Base-by-base conservation (phyloP, 2,329 filamentous ascomycete species). In the Alternaria consortialis region DNA sequence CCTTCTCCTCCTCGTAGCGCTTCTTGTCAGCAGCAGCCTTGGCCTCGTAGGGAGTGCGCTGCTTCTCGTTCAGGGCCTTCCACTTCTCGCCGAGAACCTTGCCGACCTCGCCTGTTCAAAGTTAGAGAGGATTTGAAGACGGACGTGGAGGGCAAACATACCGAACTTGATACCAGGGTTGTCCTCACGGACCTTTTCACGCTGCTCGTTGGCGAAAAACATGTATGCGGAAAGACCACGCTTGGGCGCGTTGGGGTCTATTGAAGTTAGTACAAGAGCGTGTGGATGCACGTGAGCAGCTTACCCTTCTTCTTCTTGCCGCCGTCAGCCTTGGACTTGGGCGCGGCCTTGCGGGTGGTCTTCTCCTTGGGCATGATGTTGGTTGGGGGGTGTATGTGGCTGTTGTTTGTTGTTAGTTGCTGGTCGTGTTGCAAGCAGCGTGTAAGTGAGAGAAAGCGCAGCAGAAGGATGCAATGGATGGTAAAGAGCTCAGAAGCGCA, bases 191-290 rank as follows among this genome's bases (percentile, higher is more conserved):
- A 99, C 95, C 82, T 95, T 97, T 80, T 98, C 94, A 74, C 95
- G 94, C 85, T 97, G 93, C 84, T 98, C 95, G 79, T 98, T 98
- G 88, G 95, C 95, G 81, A 98, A 99, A 91, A 98, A 98, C 95
- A 99, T 99, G 89, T 99, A 99, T 68, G 95, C 95, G 55, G 95
- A 98, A 52, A 99, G 92, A 86, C 94, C 95, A 83, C 95, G 93
- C 93, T 98, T 99, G 81, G 95, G 95, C 63, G 94, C 94, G 84
- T 97, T 97, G 83, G 93, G 93, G 83, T 97, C 94, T 97, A 75
- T 13, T 15, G 25, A 46, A 12, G 52, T 73, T 39, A 63, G 63
- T 60, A 23, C 55, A 31, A n/a, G 25, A 23, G 55, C 56, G 25
- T 51, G 48, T 31, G 20, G 20, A 50, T 39, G 53, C 63, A 70